Percentiles rank a stretch among this genome's conserved stretches.
Evolutionary conservation across 1,284 basidiomycete species (phyloP).

Genomic region (Pseudozyma hubeiensis): DNA sequence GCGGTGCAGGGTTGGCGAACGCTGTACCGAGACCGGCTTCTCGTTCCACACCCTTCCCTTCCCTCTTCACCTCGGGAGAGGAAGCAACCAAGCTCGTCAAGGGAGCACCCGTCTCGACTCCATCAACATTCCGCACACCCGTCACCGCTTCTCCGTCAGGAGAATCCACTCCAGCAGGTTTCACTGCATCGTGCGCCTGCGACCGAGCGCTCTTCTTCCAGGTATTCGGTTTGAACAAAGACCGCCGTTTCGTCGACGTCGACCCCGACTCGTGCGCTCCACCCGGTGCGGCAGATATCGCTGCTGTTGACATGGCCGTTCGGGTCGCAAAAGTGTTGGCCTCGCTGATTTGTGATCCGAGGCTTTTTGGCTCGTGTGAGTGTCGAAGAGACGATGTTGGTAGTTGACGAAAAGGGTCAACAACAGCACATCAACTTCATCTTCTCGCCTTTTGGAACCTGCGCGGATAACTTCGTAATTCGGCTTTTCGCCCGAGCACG

Average conservation of each 20-base stretch:
- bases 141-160: not conserved
- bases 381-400: too few species aligned
- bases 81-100: too few species aligned
- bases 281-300: not conserved
- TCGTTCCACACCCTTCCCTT: not conserved
- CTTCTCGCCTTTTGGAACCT: too few species aligned
- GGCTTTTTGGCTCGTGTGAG: too few species aligned
- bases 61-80: not conserved
- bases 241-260: not conserved
- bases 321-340: too few species aligned
- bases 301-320: too few species aligned
- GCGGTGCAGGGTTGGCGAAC: not conserved
- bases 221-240: constrained; percentile 18
- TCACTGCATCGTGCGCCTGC: not conserved
- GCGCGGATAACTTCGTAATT: too few species aligned
- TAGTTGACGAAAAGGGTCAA: too few species aligned
- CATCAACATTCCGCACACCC: constrained; percentile 2
- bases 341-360: too few species aligned
- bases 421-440: too few species aligned
- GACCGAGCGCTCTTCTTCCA: constrained; percentile 2
- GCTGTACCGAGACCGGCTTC: not conserved
- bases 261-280: not conserved
- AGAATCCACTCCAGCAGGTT: not conserved
- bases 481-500: too few species aligned
- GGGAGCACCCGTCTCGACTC: constrained; percentile 13